These are phyloP conservation scores for Porogramme epimiltina DNA, from an alignment of 1,284 basidiomycete species.

Conservation along the genomic window DNA sequence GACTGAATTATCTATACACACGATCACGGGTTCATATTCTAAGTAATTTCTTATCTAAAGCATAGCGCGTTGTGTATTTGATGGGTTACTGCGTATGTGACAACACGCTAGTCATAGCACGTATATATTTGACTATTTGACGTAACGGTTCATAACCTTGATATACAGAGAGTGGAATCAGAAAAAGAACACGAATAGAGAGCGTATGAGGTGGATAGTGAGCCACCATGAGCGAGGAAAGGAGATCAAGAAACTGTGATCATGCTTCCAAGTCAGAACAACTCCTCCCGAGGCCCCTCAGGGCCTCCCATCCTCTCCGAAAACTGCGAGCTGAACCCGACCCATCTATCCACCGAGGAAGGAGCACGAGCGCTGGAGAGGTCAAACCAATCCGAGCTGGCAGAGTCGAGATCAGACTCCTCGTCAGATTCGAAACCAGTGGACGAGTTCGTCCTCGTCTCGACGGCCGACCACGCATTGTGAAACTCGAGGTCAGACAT, in stretches of 20 bases:
- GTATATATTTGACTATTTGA: no score
- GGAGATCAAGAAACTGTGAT: background rate
- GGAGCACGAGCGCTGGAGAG: slow-evolving; percentile 5
- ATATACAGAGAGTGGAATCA: background rate
- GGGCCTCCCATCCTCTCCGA: slow-evolving; percentile 26
- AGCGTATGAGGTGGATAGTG: background rate
- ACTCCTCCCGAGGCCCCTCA: slow-evolving; percentile 23
- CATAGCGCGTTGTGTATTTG: no score
- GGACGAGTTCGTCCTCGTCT: slow-evolving; percentile 9
- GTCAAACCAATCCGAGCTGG: slow-evolving; percentile 19
- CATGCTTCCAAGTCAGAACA: slow-evolving; percentile 22
- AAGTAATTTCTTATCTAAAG: no score
- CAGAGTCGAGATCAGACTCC: slow-evolving; percentile 12
- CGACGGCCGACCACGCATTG: slow-evolving; percentile 28
- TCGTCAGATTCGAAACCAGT: slow-evolving; percentile 8
- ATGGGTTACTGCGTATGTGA: no score
- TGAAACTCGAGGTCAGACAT: slow-evolving; percentile 30
- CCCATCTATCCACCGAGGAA: slow-evolving; percentile 12
- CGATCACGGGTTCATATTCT: no score
- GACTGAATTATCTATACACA: no score
- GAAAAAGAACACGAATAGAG: background rate
- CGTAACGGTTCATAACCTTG: no score
- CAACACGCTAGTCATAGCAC: no score
- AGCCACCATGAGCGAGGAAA: background rate
- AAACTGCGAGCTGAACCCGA: slow-evolving; percentile 40